Evolutionary conservation across 2,329 filamentous ascomycete genomes (phyloP).

Genomic region (Stagonosporopsis vannaccii): DNA sequence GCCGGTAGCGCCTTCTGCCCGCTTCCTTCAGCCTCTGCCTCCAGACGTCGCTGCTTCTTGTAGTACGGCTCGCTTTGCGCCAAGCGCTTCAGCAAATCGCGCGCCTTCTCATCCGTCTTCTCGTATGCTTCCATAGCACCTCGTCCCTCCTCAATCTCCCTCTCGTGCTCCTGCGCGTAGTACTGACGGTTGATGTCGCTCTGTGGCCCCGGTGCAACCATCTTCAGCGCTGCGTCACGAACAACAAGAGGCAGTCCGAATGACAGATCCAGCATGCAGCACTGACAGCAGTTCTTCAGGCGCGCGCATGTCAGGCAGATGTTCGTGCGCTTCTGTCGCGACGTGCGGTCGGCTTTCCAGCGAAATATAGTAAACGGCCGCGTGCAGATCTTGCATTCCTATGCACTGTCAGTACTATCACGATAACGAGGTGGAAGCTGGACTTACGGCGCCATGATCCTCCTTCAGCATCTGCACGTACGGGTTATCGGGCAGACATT

Average conservation of each 20-base stretch:
- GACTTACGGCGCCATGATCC: constrained; percentile 85
- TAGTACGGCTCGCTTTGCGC: constrained; percentile 96
- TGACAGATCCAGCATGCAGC: constrained; percentile 96
- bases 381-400: constrained; percentile 75
- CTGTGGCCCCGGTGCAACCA: constrained; percentile 92
- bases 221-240: constrained; percentile 94
- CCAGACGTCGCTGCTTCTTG: constrained; percentile 81
- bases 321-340: constrained; percentile 90
- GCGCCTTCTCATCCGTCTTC: constrained; percentile 95
- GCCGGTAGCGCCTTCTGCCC: constrained; percentile 55
- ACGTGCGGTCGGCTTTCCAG: constrained; percentile 91
- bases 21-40: constrained; percentile 58
- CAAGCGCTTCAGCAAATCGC: constrained; percentile 82
- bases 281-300: constrained; percentile 98
- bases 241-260: constrained; percentile 96
- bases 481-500: constrained; percentile 92
- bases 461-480: constrained; percentile 99
- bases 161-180: constrained; percentile 97
- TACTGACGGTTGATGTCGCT: constrained; percentile 96
- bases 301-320: constrained; percentile 97
- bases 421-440: constrained; percentile 66
- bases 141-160: constrained; percentile 89
- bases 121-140: constrained; percentile 86
- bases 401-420: constrained; percentile 61
- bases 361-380: constrained; percentile 94